phyloP scores from a whole-genome alignment of 2,329 filamentous ascomycete species.

The Paecilomyces sp. region DNA sequence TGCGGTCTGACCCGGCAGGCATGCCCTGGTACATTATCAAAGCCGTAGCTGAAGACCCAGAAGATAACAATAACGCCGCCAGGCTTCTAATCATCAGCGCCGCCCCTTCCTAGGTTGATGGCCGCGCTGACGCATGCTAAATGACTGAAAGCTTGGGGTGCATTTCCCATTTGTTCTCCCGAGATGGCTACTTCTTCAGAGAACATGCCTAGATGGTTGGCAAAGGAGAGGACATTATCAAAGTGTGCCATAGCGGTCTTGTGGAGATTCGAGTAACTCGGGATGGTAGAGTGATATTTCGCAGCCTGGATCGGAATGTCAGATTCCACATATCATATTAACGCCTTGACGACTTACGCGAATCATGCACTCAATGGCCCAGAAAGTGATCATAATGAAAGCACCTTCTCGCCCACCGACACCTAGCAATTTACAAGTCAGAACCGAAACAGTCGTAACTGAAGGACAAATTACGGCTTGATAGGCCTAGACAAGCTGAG shows the following conservation, averaged over 20 bases:
- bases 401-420: slow-evolving; percentile 69
- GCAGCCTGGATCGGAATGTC: slow-evolving; percentile 15
- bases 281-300: slow-evolving; percentile 22
- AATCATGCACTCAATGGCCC: slow-evolving; percentile 72
- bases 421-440: slow-evolving; percentile 37
- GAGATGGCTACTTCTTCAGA: slow-evolving; percentile 69
- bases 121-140: slow-evolving; percentile 68
- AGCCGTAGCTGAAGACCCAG: neutral
- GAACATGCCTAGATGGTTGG: slow-evolving; percentile 72
- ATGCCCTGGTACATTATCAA: neutral
- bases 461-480: no score
- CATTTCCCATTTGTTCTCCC: slow-evolving; percentile 73
- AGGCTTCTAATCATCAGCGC: neutral
- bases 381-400: slow-evolving; percentile 77
- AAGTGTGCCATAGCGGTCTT: slow-evolving; percentile 58
- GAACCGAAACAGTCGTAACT: no score
- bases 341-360: slow-evolving; percentile 45
- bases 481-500: no score
- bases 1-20: neutral
- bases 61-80: slow-evolving; percentile 4
- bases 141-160: slow-evolving; percentile 72
- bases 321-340: neutral
- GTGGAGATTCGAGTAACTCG: slow-evolving; percentile 19
- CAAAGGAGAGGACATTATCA: slow-evolving; percentile 70
- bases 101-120: slow-evolving; percentile 60